Conservation (phyloP, 257 asterid species). For the Handroanthus guayacan region DNA sequence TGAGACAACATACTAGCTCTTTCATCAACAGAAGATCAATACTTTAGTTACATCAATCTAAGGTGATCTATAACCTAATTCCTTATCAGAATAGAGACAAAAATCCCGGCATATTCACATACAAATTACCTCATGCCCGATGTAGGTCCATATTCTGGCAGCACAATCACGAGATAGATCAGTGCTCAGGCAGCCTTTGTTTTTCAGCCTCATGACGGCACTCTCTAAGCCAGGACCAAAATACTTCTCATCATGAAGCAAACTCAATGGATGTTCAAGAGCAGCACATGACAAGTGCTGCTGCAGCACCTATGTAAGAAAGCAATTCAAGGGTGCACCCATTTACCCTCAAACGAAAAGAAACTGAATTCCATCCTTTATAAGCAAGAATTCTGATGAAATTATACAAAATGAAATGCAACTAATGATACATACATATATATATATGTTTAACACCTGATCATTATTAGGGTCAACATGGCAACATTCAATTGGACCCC, state of each 20-base stretch:
- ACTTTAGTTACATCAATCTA: conserved; percentile 3
- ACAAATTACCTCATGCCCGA: conserved; percentile 81
- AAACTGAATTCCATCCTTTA: conserved; percentile 16
- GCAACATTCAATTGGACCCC: conserved; percentile 87
- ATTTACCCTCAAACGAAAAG: conserved; percentile 26
- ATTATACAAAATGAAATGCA: conserved; percentile 9
- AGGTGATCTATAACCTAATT: neutral
- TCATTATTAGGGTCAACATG: conserved; percentile 87
- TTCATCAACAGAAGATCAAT: conserved; percentile 11
- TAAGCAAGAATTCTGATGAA: conserved; percentile 23
- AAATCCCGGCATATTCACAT: conserved; percentile 16
- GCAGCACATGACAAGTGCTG: conserved; percentile 96
- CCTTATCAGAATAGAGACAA: conserved; percentile 3
- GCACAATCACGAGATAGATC: conserved; percentile 63
- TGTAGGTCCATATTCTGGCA: conserved; percentile 82
- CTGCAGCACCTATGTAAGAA: conserved; percentile 72
- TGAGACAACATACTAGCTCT: conserved; percentile 12
- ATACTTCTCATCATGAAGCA: conserved; percentile 66
- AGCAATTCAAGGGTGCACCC: conserved; percentile 39
- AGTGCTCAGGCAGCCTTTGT: conserved; percentile 67
- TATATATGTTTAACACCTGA: conserved; percentile 54
- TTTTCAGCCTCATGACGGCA: conserved; percentile 62
- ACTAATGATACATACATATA: neutral
- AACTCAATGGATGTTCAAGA: conserved; percentile 80
- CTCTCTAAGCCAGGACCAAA: conserved; percentile 81